Base-by-base conservation (phyloP, 495 filamentous ascomycete species). In the Penicillium verhagenii region DNA sequence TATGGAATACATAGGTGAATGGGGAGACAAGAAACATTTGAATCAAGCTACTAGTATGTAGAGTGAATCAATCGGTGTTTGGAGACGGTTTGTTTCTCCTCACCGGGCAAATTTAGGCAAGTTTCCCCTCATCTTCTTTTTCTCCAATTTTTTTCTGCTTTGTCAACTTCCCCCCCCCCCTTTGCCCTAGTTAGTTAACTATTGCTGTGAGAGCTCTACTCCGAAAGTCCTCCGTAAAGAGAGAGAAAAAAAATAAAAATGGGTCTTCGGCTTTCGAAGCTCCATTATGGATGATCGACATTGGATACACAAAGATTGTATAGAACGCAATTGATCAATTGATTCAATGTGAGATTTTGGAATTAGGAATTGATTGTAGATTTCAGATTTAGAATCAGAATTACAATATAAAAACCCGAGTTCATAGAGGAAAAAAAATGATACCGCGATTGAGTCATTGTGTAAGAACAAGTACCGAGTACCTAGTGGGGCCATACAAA, bases 31-130 rank as follows among this genome's bases (percentile, higher is more conserved):
- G n/a, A n/a, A n/a, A n/a, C n/a, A n/a, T n/a, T n/a, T n/a, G n/a
- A n/a, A n/a, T n/a, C n/a, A n/a, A n/a, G n/a, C n/a, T n/a, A n/a
- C n/a, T n/a, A n/a, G n/a, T n/a, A n/a, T n/a, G n/a, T n/a, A n/a
- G n/a, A n/a, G n/a, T n/a, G n/a, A n/a, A n/a, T n/a, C n/a, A n/a
- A n/a, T n/a, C n/a, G n/a, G n/a, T n/a, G n/a, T 19, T 20, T 21
- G 20, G 39, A 23, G 55, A 44, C 59, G 56, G 59, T 58, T 65
- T 60, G 60, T 65, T 67, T 67, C 68, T 71, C 68, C 68, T 67
- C 68, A 71, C 61, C 52, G 59, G 52, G 48, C 35, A 54, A n/a
- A n/a, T n/a, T 39, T 50, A 38, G 21, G 47, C 31, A 23, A 24
- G 23, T 33, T 46, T 57, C 63, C 63, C 63, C 59, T 65, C 63